phyloP scores from a whole-genome alignment of 2,329 filamentous ascomycete genomes.

The Fusarium buxicola region DNA sequence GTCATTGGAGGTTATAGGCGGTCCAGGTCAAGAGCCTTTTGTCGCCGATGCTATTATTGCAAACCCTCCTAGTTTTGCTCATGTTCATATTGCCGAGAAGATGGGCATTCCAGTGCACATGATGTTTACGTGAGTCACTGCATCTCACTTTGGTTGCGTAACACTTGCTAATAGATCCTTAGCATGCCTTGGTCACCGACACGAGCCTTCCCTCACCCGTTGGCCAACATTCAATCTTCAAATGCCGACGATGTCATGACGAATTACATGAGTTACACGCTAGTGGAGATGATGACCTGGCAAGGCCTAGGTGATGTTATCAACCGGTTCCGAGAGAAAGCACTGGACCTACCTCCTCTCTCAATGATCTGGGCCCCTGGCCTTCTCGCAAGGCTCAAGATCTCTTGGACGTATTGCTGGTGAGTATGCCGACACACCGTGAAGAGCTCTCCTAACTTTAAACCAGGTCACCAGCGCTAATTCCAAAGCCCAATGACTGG shows the following conservation, averaged over 20 bases:
- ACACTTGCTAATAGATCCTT: slow-evolving; percentile 57
- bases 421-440: slow-evolving; percentile 29
- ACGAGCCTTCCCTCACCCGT: slow-evolving; percentile 84
- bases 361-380: slow-evolving; percentile 86
- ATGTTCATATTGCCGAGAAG: slow-evolving; percentile 80
- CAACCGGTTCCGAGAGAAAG: slow-evolving; percentile 83
- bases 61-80: slow-evolving; percentile 81
- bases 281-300: slow-evolving; percentile 94
- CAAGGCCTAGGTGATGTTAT: slow-evolving; percentile 92
- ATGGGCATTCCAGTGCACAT: slow-evolving; percentile 80
- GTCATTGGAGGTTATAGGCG: slow-evolving; percentile 52
- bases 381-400: slow-evolving; percentile 77
- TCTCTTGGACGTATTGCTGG: slow-evolving; percentile 95
- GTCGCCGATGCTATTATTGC: slow-evolving; percentile 86
- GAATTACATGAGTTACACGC: slow-evolving; percentile 84
- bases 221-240: slow-evolving; percentile 82
- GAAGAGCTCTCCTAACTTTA: slow-evolving; percentile 2
- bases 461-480: slow-evolving; percentile 74
- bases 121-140: slow-evolving; percentile 82
- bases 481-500: slow-evolving; percentile 86
- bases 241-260: slow-evolving; percentile 82
- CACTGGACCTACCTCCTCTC: slow-evolving; percentile 79
- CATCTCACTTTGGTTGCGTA: not conserved
- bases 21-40: slow-evolving; percentile 69
- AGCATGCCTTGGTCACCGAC: slow-evolving; percentile 95